A percentile compares a stretch with the other conserved stretches of the same genome.
Conservation (phyloP, 2,329 filamentous ascomycete genomes). For the Aspergillus aculeatus region DNA sequence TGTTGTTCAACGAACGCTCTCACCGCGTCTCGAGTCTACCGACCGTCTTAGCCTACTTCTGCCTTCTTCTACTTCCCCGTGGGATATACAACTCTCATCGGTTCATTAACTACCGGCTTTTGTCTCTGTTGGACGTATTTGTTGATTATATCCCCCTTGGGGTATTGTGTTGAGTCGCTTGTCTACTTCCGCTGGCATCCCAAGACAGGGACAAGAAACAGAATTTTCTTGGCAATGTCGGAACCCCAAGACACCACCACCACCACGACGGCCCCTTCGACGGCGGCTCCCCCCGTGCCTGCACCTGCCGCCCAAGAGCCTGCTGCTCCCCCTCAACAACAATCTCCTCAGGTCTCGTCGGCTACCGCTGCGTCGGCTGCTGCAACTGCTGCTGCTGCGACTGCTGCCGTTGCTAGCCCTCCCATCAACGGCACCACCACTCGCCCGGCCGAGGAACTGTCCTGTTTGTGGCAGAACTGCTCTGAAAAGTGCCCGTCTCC, state of each 20-base stretch:
- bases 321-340: constrained; percentile 19
- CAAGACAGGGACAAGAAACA: constrained; percentile 33
- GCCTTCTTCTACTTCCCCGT: not conserved
- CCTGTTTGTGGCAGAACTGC: constrained; percentile 63
- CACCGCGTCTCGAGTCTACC: constrained; percentile 8
- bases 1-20: constrained; percentile 1
- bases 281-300: constrained; percentile 26
- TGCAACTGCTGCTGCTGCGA: constrained; percentile 37
- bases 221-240: constrained; percentile 43
- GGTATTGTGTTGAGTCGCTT: constrained; percentile 14
- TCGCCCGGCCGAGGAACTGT: constrained; percentile 39
- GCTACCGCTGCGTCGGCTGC: constrained; percentile 33
- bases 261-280: constrained; percentile 23
- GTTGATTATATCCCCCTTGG: not conserved
- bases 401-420: constrained; percentile 35
- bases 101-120: not conserved
- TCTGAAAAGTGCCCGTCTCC: constrained; percentile 59
- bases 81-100: not conserved
- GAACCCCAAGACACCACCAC: constrained; percentile 37
- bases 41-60: not conserved
- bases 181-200: constrained; percentile 29
- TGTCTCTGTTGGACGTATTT: constrained; percentile 4
- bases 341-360: constrained; percentile 24
- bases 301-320: constrained; percentile 24
- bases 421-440: constrained; percentile 31